Conservation (phyloP, 164 flowering plant genomes). For the Paratinospora sagittata region DNA sequence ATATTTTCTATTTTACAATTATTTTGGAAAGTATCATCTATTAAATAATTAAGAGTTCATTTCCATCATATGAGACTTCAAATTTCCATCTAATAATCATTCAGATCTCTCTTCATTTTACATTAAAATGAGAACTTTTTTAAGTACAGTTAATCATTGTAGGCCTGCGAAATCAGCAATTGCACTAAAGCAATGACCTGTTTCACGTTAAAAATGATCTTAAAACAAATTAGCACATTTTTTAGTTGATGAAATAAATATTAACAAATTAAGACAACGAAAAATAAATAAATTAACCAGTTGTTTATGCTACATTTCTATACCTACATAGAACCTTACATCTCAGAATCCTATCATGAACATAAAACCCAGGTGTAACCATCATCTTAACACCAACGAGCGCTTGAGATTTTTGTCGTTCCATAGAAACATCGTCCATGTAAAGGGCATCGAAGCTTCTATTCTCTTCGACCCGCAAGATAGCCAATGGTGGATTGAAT, state of each 20-base stretch:
- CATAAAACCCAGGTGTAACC: slow-evolving; percentile 97
- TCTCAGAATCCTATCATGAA: slow-evolving; percentile 61
- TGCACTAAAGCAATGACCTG: too few species aligned
- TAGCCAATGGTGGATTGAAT: slow-evolving; percentile 55
- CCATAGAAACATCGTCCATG: slow-evolving; percentile 73
- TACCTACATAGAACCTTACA: slow-evolving; percentile 89
- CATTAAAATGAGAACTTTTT: too few species aligned
- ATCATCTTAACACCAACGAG: slow-evolving; percentile 63
- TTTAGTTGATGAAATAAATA: too few species aligned
- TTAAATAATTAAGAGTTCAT: too few species aligned
- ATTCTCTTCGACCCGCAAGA: slow-evolving; percentile 78
- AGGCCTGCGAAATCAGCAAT: too few species aligned
- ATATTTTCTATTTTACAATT: too few species aligned
- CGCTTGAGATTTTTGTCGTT: slow-evolving; percentile 44
- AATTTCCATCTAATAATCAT: too few species aligned
- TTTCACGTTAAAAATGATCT: not conserved
- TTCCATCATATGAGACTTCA: too few species aligned
- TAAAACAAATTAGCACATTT: not conserved
- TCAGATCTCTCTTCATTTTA: too few species aligned
- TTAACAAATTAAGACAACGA: not conserved
- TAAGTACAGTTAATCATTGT: too few species aligned
- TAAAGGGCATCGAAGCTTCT: slow-evolving; percentile 57
- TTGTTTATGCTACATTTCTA: slow-evolving; percentile 31
- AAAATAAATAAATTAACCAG: slow-evolving; percentile 5
- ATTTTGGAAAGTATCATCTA: too few species aligned